Evolutionary conservation across 768 basidiomycete genomes (phyloP).

Genomic region (Boletus rubropictus): DNA sequence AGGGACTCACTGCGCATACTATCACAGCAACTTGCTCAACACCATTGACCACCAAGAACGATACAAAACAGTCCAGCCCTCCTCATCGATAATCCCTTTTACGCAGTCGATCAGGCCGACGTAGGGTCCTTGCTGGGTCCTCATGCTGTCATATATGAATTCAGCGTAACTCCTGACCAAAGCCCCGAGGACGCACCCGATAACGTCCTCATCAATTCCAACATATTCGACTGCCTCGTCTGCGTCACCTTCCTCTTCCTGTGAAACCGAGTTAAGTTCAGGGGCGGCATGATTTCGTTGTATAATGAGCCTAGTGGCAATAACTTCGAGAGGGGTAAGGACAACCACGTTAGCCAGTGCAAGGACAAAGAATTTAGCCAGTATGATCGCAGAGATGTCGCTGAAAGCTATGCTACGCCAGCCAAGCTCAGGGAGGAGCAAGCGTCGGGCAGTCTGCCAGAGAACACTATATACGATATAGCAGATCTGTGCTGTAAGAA

Average conservation of each 20-base stretch:
- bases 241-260: slow-evolving; percentile 66
- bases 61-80: slow-evolving; percentile 68
- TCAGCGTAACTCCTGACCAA: not conserved
- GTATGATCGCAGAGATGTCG: slow-evolving; percentile 45
- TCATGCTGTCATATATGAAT: slow-evolving; percentile 40
- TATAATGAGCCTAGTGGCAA: slow-evolving; percentile 73
- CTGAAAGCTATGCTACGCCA: slow-evolving; percentile 28
- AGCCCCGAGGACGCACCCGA: slow-evolving; percentile 50
- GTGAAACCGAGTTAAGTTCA: slow-evolving; percentile 68
- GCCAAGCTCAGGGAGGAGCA: slow-evolving; percentile 54
- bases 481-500: slow-evolving; percentile 40
- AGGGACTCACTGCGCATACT: no score
- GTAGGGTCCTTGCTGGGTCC: slow-evolving; percentile 77
- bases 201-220: slow-evolving; percentile 75
- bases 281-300: slow-evolving; percentile 78
- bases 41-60: slow-evolving; percentile 85
- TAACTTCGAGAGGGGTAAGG: slow-evolving; percentile 75
- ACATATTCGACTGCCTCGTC: slow-evolving; percentile 59
- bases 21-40: no score
- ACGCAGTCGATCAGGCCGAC: slow-evolving; percentile 67
- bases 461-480: slow-evolving; percentile 44
- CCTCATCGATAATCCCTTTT: slow-evolving; percentile 72
- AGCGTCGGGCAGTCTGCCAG: slow-evolving; percentile 37
- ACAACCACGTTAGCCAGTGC: slow-evolving; percentile 51
- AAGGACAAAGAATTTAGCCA: slow-evolving; percentile 53